Evolutionary conservation across 768 basidiomycete species (phyloP), one percentile per base, ranked within the genome.

Genomic region (Cantharellus anzutake): DNA sequence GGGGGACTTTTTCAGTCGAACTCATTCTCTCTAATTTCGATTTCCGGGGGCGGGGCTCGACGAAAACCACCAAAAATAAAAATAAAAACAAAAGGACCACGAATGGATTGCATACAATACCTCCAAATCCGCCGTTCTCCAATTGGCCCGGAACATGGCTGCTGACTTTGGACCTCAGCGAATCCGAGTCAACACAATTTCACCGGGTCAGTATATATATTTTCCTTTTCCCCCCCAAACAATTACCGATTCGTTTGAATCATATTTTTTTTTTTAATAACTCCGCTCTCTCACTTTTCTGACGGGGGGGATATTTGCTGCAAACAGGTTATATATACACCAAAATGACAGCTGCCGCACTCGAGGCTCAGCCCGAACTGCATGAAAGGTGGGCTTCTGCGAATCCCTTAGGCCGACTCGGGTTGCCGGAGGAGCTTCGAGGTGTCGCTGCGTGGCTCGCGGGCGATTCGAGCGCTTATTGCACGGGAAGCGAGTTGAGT

Each of bases 401-500:
- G 69, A 86, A 85, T 65, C 86, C 85, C 1, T 70, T 86, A 63
- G 81, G 80, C 1, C 76, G 86, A 4, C 74, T 88, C 40, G 85
- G 85, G 3, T 71, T 81, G 4, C 77, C 81, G 0, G 83, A 86
- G 65, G 85, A 88, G 68, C 65, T 86, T 66, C 74, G 85, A 0
- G 85, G 86, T 0, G 83, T 84, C 0, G 72, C 78, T 52, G 70
- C 77, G 0, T 87, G 84, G 84, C 71, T 87, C 4, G 80, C 84
- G 37, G 80, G 79, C 63, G 83, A 86, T 60, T 83, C 85, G 53
- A 83, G 82, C 3, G 82, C 78, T 39, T 87, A 82, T 67, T 85
- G 83, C 66, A 87, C 86, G 0, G 84, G 84, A 1, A 85, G 84
- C 82, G 85, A 86, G 84, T 86, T n/a, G n/a, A n/a, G n/a, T n/a